Base-by-base conservation (phyloP, 106 monocot species). In the Vanilla planifolia region DNA sequence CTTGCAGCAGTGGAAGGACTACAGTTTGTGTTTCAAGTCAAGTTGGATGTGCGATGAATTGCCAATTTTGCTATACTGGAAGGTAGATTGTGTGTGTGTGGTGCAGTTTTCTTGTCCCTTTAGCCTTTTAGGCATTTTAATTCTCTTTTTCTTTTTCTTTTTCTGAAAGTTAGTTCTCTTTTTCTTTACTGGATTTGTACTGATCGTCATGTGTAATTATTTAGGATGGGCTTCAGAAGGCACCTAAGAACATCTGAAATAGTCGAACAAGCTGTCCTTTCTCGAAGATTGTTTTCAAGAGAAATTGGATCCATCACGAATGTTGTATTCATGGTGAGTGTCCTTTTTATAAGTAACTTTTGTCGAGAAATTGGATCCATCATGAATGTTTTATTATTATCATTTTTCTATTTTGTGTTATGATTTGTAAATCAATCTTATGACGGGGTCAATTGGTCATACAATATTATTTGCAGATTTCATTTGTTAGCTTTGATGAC, bases 41-140 rank as follows among this genome's bases (percentile, higher is more conserved):
- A 96, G 87, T 96, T 7, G 96, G 90, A 61, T 96, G 96, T 72
- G 96, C 96, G 20, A 96, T 96, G 96, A 91, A 96, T 59, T 96
- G 96, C 52, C 96, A 96, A 50, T 96, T 96, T 45, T 96, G 96
- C 64, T 96, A 84, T 60, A 91, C 96, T 59, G 96, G 96, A 64
- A 96, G 89, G 96, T 60, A 75, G 37, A 25, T 48, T n/a, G 45
- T 37, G 10, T 37, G 37, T 5, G 10, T 10, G 5, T 37, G 5
- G 37, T 6, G 10, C 37, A 37, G 37, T 32, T 32, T 30, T 4
- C 15, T 53, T 15, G n/a, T 53, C 1, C 30, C 16, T 53, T 15
- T 28, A 53, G 53, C 0, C 29, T 29, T 6, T 37, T 5, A 37
- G 10, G 10, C 7, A 6, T 0, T 37, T 5, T 6, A 6, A 37